Evolutionary conservation across 129 eudicot genomes (phyloP).

Genomic region (Helianthus tuberosus): DNA sequence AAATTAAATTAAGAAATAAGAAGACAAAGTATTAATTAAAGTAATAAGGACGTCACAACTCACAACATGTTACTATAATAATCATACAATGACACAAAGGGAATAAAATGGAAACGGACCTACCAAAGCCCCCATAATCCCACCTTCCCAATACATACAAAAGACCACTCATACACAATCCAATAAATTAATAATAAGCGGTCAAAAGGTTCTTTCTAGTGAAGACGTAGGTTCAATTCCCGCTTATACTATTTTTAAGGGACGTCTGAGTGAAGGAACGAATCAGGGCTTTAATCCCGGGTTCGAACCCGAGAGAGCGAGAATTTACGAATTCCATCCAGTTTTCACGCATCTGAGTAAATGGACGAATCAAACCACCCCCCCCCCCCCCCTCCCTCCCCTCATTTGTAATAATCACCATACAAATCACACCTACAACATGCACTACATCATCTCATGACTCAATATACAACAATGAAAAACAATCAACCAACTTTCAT

Average conservation of each 20-base stretch:
- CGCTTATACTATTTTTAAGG: no score
- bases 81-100: background rate
- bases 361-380: no score
- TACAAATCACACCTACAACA: background rate
- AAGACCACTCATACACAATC: no score
- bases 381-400: no score
- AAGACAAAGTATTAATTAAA: background rate
- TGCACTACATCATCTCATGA: background rate
- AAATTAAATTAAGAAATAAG: background rate
- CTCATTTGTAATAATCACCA: no score
- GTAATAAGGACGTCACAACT: background rate
- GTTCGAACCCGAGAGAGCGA: no score
- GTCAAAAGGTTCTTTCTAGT: background rate
- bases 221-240: no score
- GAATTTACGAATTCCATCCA: no score
- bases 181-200: slow-evolving; percentile 6
- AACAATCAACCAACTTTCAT: slow-evolving; percentile 28
- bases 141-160: slow-evolving; percentile 7
- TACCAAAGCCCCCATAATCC: slow-evolving; percentile 2
- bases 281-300: no score
- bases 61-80: background rate
- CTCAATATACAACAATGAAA: slow-evolving; percentile 28
- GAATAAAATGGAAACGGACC: background rate
- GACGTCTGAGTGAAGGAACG: no score
- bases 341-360: no score